These are phyloP conservation scores for Kwoniella europaea DNA, from an alignment of 768 basidiomycete species.

Conservation along the genomic window DNA sequence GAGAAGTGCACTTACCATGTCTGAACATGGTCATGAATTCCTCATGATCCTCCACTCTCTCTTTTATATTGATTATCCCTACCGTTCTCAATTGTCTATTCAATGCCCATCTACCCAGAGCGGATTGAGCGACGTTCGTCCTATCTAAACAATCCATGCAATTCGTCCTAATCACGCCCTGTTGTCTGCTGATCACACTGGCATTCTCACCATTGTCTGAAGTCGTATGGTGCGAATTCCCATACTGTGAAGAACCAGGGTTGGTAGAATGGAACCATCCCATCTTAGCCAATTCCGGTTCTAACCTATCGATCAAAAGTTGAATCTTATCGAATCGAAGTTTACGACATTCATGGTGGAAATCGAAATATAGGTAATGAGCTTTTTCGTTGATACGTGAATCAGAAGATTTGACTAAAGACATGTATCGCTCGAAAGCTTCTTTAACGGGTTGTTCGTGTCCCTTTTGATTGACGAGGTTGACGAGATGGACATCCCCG, in stretches of 20 bases:
- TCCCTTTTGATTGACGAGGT: conserved; percentile 91
- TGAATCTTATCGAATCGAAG: conserved; percentile 95
- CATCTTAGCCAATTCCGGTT: conserved; percentile 63
- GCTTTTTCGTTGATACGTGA: conserved; percentile 66
- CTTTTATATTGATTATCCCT: conserved; percentile 73
- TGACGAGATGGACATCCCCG: conserved; percentile 79
- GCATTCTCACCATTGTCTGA: conserved; percentile 61
- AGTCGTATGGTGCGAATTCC: not conserved
- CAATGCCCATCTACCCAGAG: conserved; percentile 83
- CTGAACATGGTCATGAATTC: conserved; percentile 81
- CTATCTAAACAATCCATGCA: conserved; percentile 96
- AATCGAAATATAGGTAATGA: conserved; percentile 94
- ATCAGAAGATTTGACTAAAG: conserved; percentile 62
- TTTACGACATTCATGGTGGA: conserved; percentile 90
- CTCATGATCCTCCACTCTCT: conserved; percentile 79
- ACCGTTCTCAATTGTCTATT: conserved; percentile 74
- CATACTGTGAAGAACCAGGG: conserved; percentile 55
- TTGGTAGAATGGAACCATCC: conserved; percentile 46
- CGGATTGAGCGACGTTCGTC: conserved; percentile 94
- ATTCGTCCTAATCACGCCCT: conserved; percentile 84
- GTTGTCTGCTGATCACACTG: conserved; percentile 65
- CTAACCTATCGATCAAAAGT: conserved; percentile 75
- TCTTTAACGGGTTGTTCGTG: conserved; percentile 93
- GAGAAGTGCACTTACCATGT: conserved; percentile 65
- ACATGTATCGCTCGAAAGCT: conserved; percentile 80